Evolutionary conservation across 2,329 filamentous ascomycete species (phyloP).

Genomic region (Annulohypoxylon truncatum): DNA sequence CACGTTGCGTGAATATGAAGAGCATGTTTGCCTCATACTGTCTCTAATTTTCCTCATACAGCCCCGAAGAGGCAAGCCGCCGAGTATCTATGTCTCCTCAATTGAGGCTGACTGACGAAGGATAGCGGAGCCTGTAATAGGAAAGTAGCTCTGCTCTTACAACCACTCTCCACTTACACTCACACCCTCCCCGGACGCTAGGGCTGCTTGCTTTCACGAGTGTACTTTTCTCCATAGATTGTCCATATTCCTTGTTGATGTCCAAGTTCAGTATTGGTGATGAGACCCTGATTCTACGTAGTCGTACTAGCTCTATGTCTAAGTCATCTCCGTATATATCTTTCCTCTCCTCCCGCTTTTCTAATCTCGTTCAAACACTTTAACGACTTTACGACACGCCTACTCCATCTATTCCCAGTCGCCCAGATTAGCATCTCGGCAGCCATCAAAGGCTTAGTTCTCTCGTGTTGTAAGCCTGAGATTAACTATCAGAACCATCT

Average conservation of each 20-base stretch:
- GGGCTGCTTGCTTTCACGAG: constrained; percentile 34
- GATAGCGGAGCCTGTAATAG: constrained; percentile 39
- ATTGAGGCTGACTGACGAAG: constrained; percentile 42
- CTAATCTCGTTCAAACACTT: constrained; percentile 9
- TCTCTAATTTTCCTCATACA: constrained; percentile 13
- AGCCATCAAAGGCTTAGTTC: constrained; percentile 15
- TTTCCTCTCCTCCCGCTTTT: constrained; percentile 30
- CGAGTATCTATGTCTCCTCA: constrained; percentile 28
- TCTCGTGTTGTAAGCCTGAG: constrained; percentile 26
- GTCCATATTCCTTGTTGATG: constrained; percentile 31
- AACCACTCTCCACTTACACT: constrained; percentile 39
- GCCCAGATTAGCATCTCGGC: constrained; percentile 9
- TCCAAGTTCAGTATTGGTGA: constrained; percentile 26
- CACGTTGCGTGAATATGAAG: constrained; percentile 22
- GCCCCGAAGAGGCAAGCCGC: constrained; percentile 37
- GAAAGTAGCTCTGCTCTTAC: constrained; percentile 31
- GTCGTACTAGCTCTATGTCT: constrained; percentile 23
- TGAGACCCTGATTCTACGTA: constrained; percentile 25
- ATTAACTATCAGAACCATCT: constrained; percentile 18
- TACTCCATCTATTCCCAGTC: background rate
- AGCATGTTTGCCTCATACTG: constrained; percentile 21
- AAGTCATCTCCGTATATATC: constrained; percentile 34
- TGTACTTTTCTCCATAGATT: constrained; percentile 33
- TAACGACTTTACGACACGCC: constrained; percentile 16
- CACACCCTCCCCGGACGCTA: constrained; percentile 43